Conservation (phyloP, 1,284 basidiomycete species). For the Meripilus lineatus region DNA sequence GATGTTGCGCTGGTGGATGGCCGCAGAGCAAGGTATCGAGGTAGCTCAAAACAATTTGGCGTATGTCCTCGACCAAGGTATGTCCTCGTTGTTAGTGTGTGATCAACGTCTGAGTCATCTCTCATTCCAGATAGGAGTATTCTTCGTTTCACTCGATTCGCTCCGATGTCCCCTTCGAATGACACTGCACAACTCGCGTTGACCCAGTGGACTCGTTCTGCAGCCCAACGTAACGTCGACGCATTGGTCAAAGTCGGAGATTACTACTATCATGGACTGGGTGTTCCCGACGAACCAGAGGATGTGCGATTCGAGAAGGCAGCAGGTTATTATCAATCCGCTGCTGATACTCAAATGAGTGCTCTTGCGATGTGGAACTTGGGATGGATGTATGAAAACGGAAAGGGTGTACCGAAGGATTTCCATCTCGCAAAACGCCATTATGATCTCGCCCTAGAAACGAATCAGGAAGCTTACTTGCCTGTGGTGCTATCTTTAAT, state of each 20-base stretch:
- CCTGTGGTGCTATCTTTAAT: slow-evolving; percentile 81
- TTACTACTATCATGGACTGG: slow-evolving; percentile 89
- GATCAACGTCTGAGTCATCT: background rate
- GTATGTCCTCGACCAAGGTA: slow-evolving; percentile 87
- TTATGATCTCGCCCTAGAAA: slow-evolving; percentile 87
- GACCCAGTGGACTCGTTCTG: slow-evolving; percentile 92
- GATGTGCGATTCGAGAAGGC: slow-evolving; percentile 77
- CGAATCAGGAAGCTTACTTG: slow-evolving; percentile 84
- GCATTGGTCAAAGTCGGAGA: slow-evolving; percentile 96
- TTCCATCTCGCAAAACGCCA: slow-evolving; percentile 96
- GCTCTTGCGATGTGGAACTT: slow-evolving; percentile 98
- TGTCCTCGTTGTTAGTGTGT: slow-evolving; percentile 12
- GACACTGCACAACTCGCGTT: slow-evolving; percentile 80
- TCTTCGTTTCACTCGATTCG: slow-evolving; percentile 63
- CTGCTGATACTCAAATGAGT: slow-evolving; percentile 86
- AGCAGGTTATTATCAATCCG: slow-evolving; percentile 89
- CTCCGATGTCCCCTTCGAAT: slow-evolving; percentile 65
- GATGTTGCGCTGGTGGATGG: slow-evolving; percentile 91
- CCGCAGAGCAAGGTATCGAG: slow-evolving; percentile 90
- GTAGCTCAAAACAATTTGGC: slow-evolving; percentile 96
- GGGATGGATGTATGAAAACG: slow-evolving; percentile 99
- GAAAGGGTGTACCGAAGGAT: slow-evolving; percentile 89
- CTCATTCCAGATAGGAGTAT: slow-evolving; percentile 64
- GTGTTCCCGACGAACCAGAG: slow-evolving; percentile 61
- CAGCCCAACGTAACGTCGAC: slow-evolving; percentile 91